These are phyloP conservation scores for Stenocarpella maydis DNA, from an alignment of 2,329 filamentous ascomycete species.

Conservation along the genomic window DNA sequence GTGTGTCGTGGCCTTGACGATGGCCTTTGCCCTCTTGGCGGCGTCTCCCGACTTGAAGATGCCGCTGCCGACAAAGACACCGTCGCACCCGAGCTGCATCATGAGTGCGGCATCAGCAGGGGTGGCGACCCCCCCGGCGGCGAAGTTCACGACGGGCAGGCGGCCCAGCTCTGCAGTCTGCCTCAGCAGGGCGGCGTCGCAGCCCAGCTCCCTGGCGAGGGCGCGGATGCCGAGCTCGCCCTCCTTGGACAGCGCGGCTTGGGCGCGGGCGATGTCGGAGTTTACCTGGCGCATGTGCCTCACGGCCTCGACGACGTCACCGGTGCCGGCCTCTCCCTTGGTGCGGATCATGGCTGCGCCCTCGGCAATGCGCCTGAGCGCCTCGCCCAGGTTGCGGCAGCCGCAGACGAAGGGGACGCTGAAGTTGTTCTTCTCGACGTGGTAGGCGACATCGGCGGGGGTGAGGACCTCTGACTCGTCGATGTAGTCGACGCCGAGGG, in stretches of 20 bases:
- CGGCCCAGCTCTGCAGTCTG: constrained; percentile 88
- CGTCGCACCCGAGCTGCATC: constrained; percentile 99
- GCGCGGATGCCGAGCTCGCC: constrained; percentile 67
- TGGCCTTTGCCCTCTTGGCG: constrained; percentile 88
- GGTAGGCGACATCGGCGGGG: constrained; percentile 87
- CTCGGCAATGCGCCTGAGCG: constrained; percentile 87
- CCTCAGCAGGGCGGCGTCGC: constrained; percentile 79
- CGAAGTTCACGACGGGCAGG: constrained; percentile 96
- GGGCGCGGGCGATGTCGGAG: constrained; percentile 80
- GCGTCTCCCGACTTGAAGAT: constrained; percentile 98
- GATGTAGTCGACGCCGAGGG: constrained; percentile 95
- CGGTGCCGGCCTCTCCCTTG: constrained; percentile 97
- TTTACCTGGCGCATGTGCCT: constrained; percentile 94
- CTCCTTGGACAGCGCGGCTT: constrained; percentile 71
- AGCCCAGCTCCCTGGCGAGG: constrained; percentile 82
- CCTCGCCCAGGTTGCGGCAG: constrained; percentile 93
- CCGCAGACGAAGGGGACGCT: constrained; percentile 93
- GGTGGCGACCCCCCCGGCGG: constrained; percentile 98
- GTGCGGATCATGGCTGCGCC: constrained; percentile 99
- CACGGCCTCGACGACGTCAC: constrained; percentile 96
- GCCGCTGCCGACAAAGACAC: constrained; percentile 94
- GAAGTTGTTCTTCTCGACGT: constrained; percentile 89
- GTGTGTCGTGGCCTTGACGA: constrained; percentile 93
- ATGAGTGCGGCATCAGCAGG: constrained; percentile 93
- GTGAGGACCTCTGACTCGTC: constrained; percentile 98